phyloP scores from a whole-genome alignment of 2,329 filamentous ascomycete genomes.

The Venturia aucupariae region DNA sequence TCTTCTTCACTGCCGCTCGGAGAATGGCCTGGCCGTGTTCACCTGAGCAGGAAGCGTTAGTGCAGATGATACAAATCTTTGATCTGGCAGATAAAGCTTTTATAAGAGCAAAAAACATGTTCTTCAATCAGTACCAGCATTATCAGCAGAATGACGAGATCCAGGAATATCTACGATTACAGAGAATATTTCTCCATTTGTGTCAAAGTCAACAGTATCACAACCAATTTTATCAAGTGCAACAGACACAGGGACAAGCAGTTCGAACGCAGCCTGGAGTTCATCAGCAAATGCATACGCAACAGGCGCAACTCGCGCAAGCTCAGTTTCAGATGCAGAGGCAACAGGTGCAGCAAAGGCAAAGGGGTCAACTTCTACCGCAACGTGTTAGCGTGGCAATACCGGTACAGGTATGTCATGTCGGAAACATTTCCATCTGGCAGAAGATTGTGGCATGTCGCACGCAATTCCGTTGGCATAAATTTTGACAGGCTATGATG shows the following conservation, averaged over 20 bases:
- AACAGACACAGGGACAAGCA: not conserved
- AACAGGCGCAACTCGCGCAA: not conserved
- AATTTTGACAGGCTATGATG: not conserved
- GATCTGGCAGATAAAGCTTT: not conserved
- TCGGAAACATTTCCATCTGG: not conserved
- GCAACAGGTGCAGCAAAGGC: not conserved
- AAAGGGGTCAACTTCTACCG: not conserved
- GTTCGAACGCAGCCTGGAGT: not conserved
- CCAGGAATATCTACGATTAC: not conserved
- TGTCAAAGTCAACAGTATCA: not conserved
- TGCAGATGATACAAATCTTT: not conserved
- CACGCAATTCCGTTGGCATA: not conserved
- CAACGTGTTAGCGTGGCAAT: not conserved
- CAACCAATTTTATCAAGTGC: not conserved
- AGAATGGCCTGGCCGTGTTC: not conserved
- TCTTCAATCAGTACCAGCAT: not conserved
- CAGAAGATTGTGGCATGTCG: not conserved
- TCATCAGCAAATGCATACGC: not conserved
- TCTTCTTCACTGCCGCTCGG: slow-evolving; percentile 9
- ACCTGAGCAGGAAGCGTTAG: not conserved
- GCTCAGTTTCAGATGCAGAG: not conserved
- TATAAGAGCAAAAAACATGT: not conserved
- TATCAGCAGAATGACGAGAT: not conserved
- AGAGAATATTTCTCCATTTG: not conserved
- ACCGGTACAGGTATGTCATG: not conserved